Evolutionary conservation across 805 yeast genomes (phyloP), one percentile per base, ranked within the genome.

Genomic region (Lachancea kluyveri): DNA sequence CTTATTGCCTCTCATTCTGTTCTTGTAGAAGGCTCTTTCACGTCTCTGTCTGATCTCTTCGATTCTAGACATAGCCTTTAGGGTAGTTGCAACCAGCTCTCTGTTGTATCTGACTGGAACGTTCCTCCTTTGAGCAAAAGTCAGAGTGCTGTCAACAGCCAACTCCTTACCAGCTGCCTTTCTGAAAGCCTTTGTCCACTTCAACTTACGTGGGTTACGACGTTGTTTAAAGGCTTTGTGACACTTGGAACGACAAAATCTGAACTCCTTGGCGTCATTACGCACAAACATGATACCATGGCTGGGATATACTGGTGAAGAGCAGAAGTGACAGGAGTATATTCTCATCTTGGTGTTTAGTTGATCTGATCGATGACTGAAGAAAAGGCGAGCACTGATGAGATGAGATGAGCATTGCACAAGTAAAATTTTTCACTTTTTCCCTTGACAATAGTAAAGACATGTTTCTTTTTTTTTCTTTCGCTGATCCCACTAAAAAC

Each of bases 161-260:
- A 92, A 74, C 60, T 92, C 98, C 62, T 92, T 92, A 53, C 98
- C 98, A 26, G 97, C 97, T 41, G 97, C 94, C 62, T 92, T 92
- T 67, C 98, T 78, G 74, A 92, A 92, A 1, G 98, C 97, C 63
- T 92, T 92, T 35, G 98, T 92, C 98, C 98, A 92, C 65, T 75
- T 83, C 64, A 88, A 77, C 64, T 92, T 92, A 68, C 98, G 80
- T 50, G 98, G 98, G 68, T 92, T 92, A 65, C 98, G 80, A 71
- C 95, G 87, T 68, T 87, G 94, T 61, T 92, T 92, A 77, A 92
- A 92, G 35, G 87, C 81, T 60, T 88, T 86, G 67, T 92, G 98
- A 68, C 98, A 92, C 60, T 92, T 92, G 40, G 97, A 87, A 59
- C 96, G 85, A 53, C 98, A 92, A 68, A 92, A 92, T 52, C 95